These are phyloP conservation scores for Kernera saxatilis DNA, from an alignment of 345 rosid genomes.

Conservation along the genomic window DNA sequence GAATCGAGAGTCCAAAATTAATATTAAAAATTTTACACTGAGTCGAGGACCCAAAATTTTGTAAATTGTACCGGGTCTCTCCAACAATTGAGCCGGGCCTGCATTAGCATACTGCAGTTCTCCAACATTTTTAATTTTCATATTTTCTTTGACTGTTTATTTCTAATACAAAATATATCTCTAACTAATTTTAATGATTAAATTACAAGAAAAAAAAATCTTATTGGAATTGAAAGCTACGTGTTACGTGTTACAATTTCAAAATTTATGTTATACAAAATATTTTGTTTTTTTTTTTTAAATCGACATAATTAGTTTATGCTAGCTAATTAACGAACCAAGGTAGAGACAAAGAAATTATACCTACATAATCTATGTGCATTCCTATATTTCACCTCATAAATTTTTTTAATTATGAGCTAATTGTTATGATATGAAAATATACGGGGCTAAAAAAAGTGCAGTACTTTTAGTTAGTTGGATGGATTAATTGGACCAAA, in stretches of 20 bases:
- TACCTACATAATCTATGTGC: not conserved
- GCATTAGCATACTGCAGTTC: no score
- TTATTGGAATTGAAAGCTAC: not conserved
- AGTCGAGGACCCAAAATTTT: no score
- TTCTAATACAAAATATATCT: not conserved
- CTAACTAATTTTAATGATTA: not conserved
- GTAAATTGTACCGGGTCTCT: no score
- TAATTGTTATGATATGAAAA: not conserved
- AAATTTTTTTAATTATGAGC: not conserved
- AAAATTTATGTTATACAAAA: not conserved
- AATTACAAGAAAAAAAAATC: not conserved
- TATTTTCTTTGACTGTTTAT: not conserved
- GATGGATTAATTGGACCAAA: not conserved
- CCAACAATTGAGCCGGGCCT: no score
- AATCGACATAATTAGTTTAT: not conserved
- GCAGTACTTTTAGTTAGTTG: conserved; percentile 12
- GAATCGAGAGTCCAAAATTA: no score
- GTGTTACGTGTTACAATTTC: not conserved
- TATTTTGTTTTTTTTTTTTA: not conserved
- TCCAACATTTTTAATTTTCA: not conserved
- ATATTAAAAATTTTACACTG: no score
- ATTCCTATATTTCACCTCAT: not conserved
- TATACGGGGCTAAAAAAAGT: not conserved
- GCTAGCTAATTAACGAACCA: not conserved
- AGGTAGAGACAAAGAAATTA: not conserved